These are phyloP conservation scores for Melanogaster broomeanus DNA, from an alignment of 768 basidiomycete genomes.

Conservation along the genomic window DNA sequence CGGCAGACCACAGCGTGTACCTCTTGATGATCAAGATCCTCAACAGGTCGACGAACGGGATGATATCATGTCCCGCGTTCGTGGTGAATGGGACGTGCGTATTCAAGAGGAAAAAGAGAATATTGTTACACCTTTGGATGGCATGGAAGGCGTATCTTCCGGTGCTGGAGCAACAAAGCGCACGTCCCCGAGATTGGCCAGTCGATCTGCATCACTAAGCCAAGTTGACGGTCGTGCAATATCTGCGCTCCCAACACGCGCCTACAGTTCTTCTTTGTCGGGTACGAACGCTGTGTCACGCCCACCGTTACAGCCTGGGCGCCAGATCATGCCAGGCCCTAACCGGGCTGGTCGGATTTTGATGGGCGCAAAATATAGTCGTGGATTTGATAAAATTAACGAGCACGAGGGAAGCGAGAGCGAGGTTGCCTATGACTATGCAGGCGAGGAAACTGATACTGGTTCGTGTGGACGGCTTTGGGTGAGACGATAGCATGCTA, in stretches of 20 bases:
- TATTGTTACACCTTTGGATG: slow-evolving; percentile 27
- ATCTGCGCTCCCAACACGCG: slow-evolving; percentile 33
- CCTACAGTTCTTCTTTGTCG: slow-evolving; percentile 29
- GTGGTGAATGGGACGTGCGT: slow-evolving; percentile 30
- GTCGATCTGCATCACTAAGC: slow-evolving; percentile 33
- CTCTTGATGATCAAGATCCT: slow-evolving; percentile 37
- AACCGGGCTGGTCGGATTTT: slow-evolving; percentile 52
- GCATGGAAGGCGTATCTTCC: slow-evolving; percentile 22
- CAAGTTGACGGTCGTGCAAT: slow-evolving; percentile 38
- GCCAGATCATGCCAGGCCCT: slow-evolving; percentile 47
- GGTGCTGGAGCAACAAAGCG: slow-evolving; percentile 23
- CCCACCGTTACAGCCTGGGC: slow-evolving; percentile 39
- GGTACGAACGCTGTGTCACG: slow-evolving; percentile 38
- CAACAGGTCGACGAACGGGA: slow-evolving; percentile 34
- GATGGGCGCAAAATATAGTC: slow-evolving; percentile 40
- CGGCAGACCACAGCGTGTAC: slow-evolving; percentile 37
- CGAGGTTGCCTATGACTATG: slow-evolving; percentile 34
- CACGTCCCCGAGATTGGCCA: slow-evolving; percentile 27
- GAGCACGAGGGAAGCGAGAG: slow-evolving; percentile 45
- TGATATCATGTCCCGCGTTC: slow-evolving; percentile 31
- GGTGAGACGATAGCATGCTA: slow-evolving; percentile 14
- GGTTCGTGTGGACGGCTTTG: slow-evolving; percentile 29
- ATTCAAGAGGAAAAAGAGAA: slow-evolving; percentile 45
- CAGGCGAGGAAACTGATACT: slow-evolving; percentile 41
- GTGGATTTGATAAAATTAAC: slow-evolving; percentile 50